A percentile compares a stretch with the other conserved stretches of the same genome.
These are phyloP conservation scores for Volvariella surrecta DNA, from an alignment of 1,284 basidiomycete species.

Conservation along the genomic window DNA sequence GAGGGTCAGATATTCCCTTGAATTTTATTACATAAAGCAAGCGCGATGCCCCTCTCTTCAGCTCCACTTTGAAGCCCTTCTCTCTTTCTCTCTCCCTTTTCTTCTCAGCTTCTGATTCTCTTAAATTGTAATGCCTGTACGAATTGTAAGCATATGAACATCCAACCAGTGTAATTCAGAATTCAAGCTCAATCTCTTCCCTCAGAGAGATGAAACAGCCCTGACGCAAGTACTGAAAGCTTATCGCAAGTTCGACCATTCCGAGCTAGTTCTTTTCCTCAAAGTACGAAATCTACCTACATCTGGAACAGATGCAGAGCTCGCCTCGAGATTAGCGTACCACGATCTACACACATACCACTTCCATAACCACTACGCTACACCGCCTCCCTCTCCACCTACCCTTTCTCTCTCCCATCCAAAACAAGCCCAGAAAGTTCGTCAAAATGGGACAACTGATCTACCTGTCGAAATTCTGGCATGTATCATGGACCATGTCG, in stretches of 20 bases:
- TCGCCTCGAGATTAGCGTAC: constrained; percentile 58
- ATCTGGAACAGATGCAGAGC: constrained; percentile 49
- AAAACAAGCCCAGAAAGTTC: constrained; percentile 17
- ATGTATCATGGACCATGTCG: constrained; percentile 66
- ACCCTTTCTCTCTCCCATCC: constrained; percentile 11
- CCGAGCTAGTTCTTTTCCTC: constrained; percentile 67
- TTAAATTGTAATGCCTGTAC: no score
- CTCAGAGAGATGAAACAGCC: constrained; percentile 26
- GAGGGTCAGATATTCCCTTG: no score
- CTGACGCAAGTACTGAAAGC: constrained; percentile 49
- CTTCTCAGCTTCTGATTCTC: no score
- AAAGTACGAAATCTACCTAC: constrained; percentile 58
- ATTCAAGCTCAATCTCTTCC: constrained; percentile 4
- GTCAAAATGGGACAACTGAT: constrained; percentile 32
- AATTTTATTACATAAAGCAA: no score
- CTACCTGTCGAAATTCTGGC: constrained; percentile 70
- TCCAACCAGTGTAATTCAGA: constrained; percentile 1
- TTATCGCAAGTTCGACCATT: constrained; percentile 56
- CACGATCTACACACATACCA: constrained; percentile 67
- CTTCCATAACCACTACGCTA: constrained; percentile 31
- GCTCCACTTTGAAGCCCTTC: no score
- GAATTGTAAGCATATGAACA: no score
- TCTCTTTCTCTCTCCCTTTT: no score
- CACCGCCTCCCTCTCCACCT: constrained; percentile 14
- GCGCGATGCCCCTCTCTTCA: no score